Evolutionary conservation across 1,139 yeast genomes (phyloP), one percentile per base, ranked within the genome.

Genomic region (Geotrichum armillariae): DNA sequence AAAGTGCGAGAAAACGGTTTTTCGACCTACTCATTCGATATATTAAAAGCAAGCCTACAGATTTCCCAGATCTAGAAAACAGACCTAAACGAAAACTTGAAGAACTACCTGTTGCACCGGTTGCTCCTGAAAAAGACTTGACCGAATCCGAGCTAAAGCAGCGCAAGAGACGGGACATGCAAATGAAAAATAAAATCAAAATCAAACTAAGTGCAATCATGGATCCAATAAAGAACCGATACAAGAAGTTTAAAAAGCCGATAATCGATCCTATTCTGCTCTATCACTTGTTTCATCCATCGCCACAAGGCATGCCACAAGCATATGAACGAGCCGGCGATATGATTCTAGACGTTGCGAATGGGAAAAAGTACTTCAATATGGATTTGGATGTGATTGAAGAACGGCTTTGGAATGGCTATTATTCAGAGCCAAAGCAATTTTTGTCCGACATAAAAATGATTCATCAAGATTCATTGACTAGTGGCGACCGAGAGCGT

Each of bases 341-440:
- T 48, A 86, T 83, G 93, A 88, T 94, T 57, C 69, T 81, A 27
- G 98, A 94, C 61, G 73, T 80, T 5, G 67, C 81, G 0, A 85
- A 95, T 0, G 95, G 95, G 1, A 80, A 78, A 52, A 76, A 75
- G 58, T 93, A 75, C 64, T 77, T 76, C 69, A 93, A 93, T 60
- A 94, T 93, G 88, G 99, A 93, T 63, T 73, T 94, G 54, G 99
- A 93, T 64, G 83, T 90, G 16, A 81, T 94, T 43, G 99, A 93
- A 63, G 99, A 93, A 63, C 76, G 99, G 52, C 71, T 94, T 50
- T 93, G 99, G 99, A 93, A 93, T 67, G 99, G 99, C 0, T 93
- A 72, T 66, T 93, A 94, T 64, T 84, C 91, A 31, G 97, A 91
- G 61, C 97, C 99, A 12, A 84, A 81, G 58, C 98, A 93, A 65